A percentile compares a stretch with the other conserved stretches of the same genome.
These are phyloP conservation scores for Populus hybrid DNA, from an alignment of 441 rosid species.

Conservation along the genomic window DNA sequence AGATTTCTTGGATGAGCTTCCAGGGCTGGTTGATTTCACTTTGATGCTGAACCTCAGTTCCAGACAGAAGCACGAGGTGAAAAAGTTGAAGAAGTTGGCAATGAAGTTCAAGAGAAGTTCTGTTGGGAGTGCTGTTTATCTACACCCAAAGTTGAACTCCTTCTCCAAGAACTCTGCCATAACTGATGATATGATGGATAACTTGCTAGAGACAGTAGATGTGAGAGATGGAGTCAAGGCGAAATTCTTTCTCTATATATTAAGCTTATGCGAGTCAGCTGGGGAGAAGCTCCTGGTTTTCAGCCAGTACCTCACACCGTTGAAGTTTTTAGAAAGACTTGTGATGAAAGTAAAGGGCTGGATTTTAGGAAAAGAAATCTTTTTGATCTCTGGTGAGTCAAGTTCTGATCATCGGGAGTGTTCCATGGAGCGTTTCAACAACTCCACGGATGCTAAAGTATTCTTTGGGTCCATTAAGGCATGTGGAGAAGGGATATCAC, in stretches of 20 bases:
- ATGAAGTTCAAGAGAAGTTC: slow-evolving; percentile 41
- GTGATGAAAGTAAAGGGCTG: slow-evolving; percentile 50
- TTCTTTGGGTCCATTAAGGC: slow-evolving; percentile 90
- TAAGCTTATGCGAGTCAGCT: slow-evolving; percentile 55
- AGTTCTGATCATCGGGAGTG: slow-evolving; percentile 60
- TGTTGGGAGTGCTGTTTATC: slow-evolving; percentile 43
- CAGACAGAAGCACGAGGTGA: slow-evolving; percentile 48
- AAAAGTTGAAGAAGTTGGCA: slow-evolving; percentile 34
- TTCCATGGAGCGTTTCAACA: slow-evolving; percentile 74
- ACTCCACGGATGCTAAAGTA: slow-evolving; percentile 61
- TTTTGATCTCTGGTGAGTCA: slow-evolving; percentile 68
- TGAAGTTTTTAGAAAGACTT: slow-evolving; percentile 65
- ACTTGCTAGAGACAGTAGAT: slow-evolving; percentile 29
- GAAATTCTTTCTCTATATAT: slow-evolving; percentile 61
- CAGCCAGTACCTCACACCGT: slow-evolving; percentile 68
- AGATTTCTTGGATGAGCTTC: slow-evolving; percentile 82
- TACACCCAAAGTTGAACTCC: slow-evolving; percentile 42
- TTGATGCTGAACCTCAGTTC: slow-evolving; percentile 56
- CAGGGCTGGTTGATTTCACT: slow-evolving; percentile 77
- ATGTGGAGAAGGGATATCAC: slow-evolving; percentile 89
- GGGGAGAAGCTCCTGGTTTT: slow-evolving; percentile 77
- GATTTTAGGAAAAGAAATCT: slow-evolving; percentile 56
- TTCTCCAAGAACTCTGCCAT: slow-evolving; percentile 25
- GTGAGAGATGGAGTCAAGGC: slow-evolving; percentile 67
- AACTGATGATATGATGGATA: slow-evolving; percentile 43